A percentile compares a stretch with the other conserved stretches of the same genome.
phyloP scores from a whole-genome alignment of 2,329 filamentous ascomycete genomes.

The Botrytis tulipae region DNA sequence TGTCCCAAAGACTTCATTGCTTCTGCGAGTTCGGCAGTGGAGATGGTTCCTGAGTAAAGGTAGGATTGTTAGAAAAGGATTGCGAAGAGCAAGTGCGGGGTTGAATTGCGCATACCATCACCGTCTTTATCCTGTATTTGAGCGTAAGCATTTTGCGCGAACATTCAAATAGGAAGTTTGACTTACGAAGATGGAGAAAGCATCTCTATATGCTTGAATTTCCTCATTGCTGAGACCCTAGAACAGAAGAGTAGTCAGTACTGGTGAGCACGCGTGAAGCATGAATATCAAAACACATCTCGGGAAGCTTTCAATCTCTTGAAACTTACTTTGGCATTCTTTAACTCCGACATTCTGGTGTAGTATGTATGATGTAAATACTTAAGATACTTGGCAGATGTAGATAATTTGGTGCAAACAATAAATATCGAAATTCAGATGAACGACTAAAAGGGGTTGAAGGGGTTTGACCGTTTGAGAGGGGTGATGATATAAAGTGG shows the following conservation, averaged over 20 bases:
- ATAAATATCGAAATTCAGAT: background rate
- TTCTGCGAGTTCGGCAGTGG: conserved; percentile 17
- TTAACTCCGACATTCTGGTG: conserved; percentile 11
- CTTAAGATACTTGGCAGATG: background rate
- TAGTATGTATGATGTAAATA: background rate
- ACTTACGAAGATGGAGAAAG: conserved; percentile 21
- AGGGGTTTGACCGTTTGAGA: background rate
- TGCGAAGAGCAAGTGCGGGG: conserved; percentile 15
- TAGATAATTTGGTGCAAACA: background rate
- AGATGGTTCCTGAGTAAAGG: conserved; percentile 16
- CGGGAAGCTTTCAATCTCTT: background rate
- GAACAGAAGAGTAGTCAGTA: background rate
- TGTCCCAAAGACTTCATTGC: conserved; percentile 21
- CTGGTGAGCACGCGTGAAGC: background rate
- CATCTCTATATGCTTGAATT: conserved; percentile 21
- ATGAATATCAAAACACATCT: background rate
- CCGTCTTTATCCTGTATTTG: conserved; percentile 18
- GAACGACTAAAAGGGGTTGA: background rate
- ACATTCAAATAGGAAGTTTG: background rate
- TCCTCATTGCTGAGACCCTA: conserved; percentile 21
- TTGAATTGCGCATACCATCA: conserved; percentile 20
- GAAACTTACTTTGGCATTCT: background rate
- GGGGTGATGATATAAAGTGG: background rate
- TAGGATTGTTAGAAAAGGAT: background rate
- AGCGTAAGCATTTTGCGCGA: background rate